phyloP scores from a whole-genome alignment of 305 asterid species.

The Solanum aculeatissimum region DNA sequence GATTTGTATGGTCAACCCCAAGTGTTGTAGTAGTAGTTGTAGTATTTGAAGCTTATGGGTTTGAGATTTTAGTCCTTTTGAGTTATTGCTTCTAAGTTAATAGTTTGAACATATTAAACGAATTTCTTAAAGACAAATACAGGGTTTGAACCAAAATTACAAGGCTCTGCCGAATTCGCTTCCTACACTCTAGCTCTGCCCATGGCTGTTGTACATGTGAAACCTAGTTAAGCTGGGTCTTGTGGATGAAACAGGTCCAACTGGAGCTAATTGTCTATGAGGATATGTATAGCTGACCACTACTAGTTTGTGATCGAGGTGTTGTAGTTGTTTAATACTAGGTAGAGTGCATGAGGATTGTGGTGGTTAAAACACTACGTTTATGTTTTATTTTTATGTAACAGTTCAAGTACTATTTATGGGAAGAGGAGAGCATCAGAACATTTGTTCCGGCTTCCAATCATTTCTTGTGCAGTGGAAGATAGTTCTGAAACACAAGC shows the following conservation, averaged over 20 bases:
- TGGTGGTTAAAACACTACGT: not conserved
- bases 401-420: slow-evolving; percentile 35
- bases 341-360: not conserved
- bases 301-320: not conserved
- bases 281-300: not conserved
- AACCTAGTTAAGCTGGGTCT: not conserved
- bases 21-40: not conserved
- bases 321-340: not conserved
- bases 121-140: not conserved
- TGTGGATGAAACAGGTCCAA: not conserved
- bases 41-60: not conserved
- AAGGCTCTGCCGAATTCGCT: not conserved
- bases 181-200: not conserved
- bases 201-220: not conserved
- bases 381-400: not conserved
- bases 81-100: not conserved
- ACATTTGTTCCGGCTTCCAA: slow-evolving; percentile 19
- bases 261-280: not conserved
- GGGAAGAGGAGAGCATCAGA: slow-evolving; percentile 13
- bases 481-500: slow-evolving; percentile 24
- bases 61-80: not conserved
- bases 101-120: not conserved
- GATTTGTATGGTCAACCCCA: not conserved
- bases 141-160: not conserved
- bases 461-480: slow-evolving; percentile 38